Base-by-base conservation (phyloP, 108 stramenopile genomes). In the Nitzschia inconspicua region DNA sequence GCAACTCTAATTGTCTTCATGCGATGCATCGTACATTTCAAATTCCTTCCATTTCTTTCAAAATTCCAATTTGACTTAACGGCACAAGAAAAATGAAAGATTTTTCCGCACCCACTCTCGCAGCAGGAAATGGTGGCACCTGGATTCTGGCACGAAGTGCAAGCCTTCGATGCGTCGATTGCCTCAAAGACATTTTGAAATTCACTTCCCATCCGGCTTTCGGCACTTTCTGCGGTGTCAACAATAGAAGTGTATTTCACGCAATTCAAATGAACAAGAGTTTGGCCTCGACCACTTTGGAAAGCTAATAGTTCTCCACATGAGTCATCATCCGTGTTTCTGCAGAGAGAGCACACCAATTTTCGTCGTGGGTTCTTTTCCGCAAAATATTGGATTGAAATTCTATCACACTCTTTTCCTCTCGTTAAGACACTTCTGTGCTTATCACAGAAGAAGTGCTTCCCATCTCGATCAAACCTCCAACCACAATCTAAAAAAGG, bases 391-490 rank as follows among this genome's bases (percentile, higher is more conserved):
- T 58, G 16, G 8, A 72, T 50, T 3, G 80, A 81, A 18, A 77
- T 58, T 24, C 61, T 56, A 28, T 68, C 72, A 43, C 65, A 66
- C 18, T 49, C 49, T 19, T 50, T 37, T n/a, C n/a, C n/a, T n/a
- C n/a, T n/a, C n/a, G n/a, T n/a, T n/a, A n/a, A n/a, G 16, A 29
- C 25, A 16, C 41, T 19, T 20, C 76, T 63, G 44, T 77, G 76
- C 31, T 48, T 23, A 25, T 77, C 73, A 35, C 80, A 82, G 14
- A 44, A 58, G 36, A 71, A 82, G 3, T 48, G 71, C 50, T 83
- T 83, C n/a, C 82, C 77, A 28, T 83, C 71, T 5, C 55, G 60
- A 4, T 83, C 77, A 47, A 83, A 83, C 7, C 73, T 52, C 82
- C 82, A 83, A n/a, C 77, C 82, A 14, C 77, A 65, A 49, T 83